Evolutionary conservation across 192 early-diverging fungal species (phyloP), one percentile per base, ranked within the genome.

Genomic region (Backusella tuberculispora): DNA sequence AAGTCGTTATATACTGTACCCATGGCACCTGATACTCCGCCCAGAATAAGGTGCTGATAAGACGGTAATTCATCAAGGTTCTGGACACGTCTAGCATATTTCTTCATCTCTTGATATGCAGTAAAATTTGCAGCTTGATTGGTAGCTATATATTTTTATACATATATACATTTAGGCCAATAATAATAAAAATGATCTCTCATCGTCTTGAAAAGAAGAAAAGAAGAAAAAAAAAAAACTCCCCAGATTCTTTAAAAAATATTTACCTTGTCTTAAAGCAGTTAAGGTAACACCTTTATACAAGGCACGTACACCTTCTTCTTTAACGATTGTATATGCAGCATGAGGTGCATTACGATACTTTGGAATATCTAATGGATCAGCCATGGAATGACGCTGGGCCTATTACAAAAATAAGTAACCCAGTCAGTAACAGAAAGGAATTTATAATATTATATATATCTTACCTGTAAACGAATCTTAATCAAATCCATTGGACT

Each of bases 61-160:
- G 91, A 87, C 40, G 96, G 96, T 42, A 99, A 87, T 26, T 85
- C 85, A 24, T 76, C 74, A 69, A 90, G 78, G 21, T 90, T 83
- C 73, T 99, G 97, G 14, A 85, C 26, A 17, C 86, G 83, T 74
- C 88, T 83, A 8, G 93, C 89, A 21, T 87, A 81, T 42, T 89
- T 90, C 81, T 97, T 97, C 80, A 99, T 86, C 79, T 93, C 93
- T 70, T 96, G 94, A 85, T 98, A 99, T 15, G 94, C 94, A 3
- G 97, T 97, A 79, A 99, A 99, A 88, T 99, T 99, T 75, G 93
- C 97, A 38, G 96, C 97, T 80, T 99, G 97, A 88, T 99, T 99
- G 56, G 94, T 97, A 29, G 92, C 94, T 91, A 63, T 24, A 34
- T 34, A 34, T 34, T 34, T 34, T 34, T 34, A 34, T 34, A 44